Evolutionary conservation across 257 asterid species (phyloP).

Genomic region (Solanum ahanhuiri): DNA sequence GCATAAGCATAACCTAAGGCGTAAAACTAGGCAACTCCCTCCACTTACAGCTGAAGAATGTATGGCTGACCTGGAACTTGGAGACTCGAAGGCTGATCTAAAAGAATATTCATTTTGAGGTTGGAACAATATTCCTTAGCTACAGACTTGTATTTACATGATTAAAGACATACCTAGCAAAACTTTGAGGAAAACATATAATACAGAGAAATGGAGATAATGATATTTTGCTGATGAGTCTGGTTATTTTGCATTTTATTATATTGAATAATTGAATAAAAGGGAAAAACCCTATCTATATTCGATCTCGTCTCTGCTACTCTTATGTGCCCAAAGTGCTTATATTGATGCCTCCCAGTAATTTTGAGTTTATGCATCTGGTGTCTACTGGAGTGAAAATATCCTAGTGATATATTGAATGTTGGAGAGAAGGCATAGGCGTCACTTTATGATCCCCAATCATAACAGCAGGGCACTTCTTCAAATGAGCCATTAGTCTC

Average conservation of each 20-base stretch:
- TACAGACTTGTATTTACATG: neutral
- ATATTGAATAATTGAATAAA: neutral
- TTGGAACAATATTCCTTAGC: neutral
- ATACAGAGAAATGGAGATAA: neutral
- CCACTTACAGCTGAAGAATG: slow-evolving; percentile 88
- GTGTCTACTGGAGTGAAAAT: neutral
- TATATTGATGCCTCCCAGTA: neutral
- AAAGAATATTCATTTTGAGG: slow-evolving; percentile 78
- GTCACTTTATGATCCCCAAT: neutral
- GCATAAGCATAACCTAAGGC: slow-evolving; percentile 71
- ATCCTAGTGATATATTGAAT: neutral
- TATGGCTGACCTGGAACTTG: slow-evolving; percentile 48
- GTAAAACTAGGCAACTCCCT: slow-evolving; percentile 75
- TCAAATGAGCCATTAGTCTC: neutral
- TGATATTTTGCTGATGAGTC: neutral
- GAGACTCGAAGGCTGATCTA: slow-evolving; percentile 62
- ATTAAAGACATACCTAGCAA: neutral
- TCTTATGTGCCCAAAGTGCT: neutral
- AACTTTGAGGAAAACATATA: neutral
- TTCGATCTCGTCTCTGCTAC: neutral
- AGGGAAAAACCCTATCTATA: neutral
- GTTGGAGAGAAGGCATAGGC: neutral
- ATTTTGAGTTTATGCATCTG: neutral
- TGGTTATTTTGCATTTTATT: neutral
- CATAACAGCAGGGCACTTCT: neutral